Base-by-base conservation (phyloP, 164 flowering plant species). In the Piper longum region DNA sequence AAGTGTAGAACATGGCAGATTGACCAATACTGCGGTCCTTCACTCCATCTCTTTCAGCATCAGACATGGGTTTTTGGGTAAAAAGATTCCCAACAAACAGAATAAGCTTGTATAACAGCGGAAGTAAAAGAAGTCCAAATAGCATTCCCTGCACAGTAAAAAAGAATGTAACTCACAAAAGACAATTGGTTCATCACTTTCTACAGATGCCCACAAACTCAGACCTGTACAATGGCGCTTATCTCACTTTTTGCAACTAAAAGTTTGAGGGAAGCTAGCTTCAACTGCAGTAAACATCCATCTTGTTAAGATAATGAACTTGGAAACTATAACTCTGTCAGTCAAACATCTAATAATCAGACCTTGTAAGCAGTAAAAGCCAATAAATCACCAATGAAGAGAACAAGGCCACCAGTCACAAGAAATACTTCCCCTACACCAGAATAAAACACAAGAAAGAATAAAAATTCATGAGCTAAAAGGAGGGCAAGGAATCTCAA, bases 371-470 rank as follows among this genome's bases (percentile, higher is more conserved):
- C 61, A 45, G 95, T 85, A 65, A 66, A 78, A 39, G 79, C 80
- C 66, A 85, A 41, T 88, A 90, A 81, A 79, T 90, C 99, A 58
- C 96, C 96, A 66, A 81, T 77, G 77, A 84, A 90, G 51, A 84
- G 76, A 66, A 83, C 80, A 67, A 93, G 78, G 41, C 97, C 97
- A 62, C 77, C 69, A 66, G 92, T 83, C 59, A 83, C 88, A 72
- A 93, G 70, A 74, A 86, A 85, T 11, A 87, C 87, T 77, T 93
- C 97, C 64, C 98, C 98, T 89, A 59, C 51, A 60, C 39, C 60
- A 2, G 8, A 0, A 11, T 12, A 63, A 12, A 63, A 63, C n/a
- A 18, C 36, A 63, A 41, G 12, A 11, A 36, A 4, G 14, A n/a
- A 40, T 14, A 54, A 40, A 54, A 40, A 14, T 7, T 14, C 16